phyloP scores from a whole-genome alignment of 495 filamentous ascomycete species.

The Extremus antarcticus region DNA sequence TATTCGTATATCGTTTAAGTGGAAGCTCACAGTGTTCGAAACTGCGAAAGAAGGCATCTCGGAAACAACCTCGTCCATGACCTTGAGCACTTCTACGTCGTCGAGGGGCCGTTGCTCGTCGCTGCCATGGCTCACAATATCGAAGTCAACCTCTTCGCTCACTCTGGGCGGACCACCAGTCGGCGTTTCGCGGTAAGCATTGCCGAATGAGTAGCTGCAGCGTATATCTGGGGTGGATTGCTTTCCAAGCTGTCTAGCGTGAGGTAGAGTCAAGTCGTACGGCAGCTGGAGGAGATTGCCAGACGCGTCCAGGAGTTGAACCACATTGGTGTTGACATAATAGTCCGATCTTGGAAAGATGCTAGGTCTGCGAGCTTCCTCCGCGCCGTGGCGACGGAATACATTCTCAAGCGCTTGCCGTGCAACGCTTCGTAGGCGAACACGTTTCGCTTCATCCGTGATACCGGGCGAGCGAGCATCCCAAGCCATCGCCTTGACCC shows the following conservation, averaged over 20 bases:
- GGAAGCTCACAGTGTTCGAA: constrained; percentile 64
- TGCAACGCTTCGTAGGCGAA: constrained; percentile 32
- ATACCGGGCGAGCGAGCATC: constrained; percentile 58
- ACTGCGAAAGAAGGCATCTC: constrained; percentile 57
- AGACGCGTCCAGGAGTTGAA: constrained; percentile 67
- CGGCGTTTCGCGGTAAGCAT: constrained; percentile 70
- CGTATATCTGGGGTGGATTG: constrained; percentile 56
- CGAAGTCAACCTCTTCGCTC: constrained; percentile 87
- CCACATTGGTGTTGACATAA: constrained; percentile 57
- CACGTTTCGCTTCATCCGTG: constrained; percentile 62
- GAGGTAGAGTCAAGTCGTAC: constrained; percentile 80
- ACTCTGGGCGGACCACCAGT: constrained; percentile 70
- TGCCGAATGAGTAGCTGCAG: constrained; percentile 72
- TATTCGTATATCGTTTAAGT: constrained; percentile 81
- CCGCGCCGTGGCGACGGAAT: constrained; percentile 85
- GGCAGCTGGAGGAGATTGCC: constrained; percentile 83
- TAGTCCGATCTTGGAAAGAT: constrained; percentile 73
- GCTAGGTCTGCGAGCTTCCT: constrained; percentile 61
- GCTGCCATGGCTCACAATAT: constrained; percentile 72
- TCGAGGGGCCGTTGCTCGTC: constrained; percentile 68
- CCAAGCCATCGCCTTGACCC: constrained; percentile 79
- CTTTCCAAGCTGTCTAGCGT: constrained; percentile 74
- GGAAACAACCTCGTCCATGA: constrained; percentile 79
- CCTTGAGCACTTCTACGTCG: constrained; percentile 91
- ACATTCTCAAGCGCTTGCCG: constrained; percentile 46